These are phyloP conservation scores for Pyrenula aspistea DNA, from an alignment of 495 filamentous ascomycete species.

Conservation along the genomic window DNA sequence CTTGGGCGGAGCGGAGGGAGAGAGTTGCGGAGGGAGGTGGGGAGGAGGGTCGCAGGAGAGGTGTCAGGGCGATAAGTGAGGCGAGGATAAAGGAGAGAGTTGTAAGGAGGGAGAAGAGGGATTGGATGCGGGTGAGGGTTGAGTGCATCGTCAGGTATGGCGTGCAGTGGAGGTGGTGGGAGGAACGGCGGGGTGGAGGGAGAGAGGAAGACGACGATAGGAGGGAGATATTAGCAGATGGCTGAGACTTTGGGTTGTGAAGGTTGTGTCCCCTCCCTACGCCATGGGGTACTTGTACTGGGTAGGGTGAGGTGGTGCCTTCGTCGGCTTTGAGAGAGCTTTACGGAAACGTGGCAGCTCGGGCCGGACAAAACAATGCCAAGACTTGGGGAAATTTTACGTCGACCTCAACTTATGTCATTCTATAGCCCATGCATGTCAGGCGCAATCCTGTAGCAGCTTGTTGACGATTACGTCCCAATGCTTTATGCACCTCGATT, in stretches of 20 bases:
- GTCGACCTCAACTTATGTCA: no score
- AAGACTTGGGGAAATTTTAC: no score
- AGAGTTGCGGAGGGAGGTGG: not conserved
- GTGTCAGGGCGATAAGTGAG: conserved; percentile 64
- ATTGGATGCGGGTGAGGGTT: conserved; percentile 68
- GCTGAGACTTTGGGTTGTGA: no score
- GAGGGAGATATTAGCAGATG: no score
- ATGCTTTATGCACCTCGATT: no score
- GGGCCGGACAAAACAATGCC: not conserved
- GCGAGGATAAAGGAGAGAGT: conserved; percentile 79
- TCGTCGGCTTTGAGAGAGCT: no score
- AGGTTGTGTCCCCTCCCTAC: not conserved
- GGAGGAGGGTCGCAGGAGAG: conserved; percentile 33
- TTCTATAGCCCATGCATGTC: no score
- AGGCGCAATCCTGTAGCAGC: no score
- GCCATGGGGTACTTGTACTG: not conserved
- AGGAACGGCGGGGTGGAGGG: not conserved
- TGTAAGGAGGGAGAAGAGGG: conserved; percentile 96
- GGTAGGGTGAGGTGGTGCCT: not conserved
- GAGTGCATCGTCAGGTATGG: conserved; percentile 61
- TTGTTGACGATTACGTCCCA: no score
- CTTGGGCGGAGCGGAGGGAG: conserved; percentile 18
- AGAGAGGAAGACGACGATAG: not conserved
- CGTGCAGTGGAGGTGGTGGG: not conserved
- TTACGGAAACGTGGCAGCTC: not conserved